Evolutionary conservation across 2,329 filamentous ascomycete species (phyloP).

Genomic region (Xylariaceae sp.): DNA sequence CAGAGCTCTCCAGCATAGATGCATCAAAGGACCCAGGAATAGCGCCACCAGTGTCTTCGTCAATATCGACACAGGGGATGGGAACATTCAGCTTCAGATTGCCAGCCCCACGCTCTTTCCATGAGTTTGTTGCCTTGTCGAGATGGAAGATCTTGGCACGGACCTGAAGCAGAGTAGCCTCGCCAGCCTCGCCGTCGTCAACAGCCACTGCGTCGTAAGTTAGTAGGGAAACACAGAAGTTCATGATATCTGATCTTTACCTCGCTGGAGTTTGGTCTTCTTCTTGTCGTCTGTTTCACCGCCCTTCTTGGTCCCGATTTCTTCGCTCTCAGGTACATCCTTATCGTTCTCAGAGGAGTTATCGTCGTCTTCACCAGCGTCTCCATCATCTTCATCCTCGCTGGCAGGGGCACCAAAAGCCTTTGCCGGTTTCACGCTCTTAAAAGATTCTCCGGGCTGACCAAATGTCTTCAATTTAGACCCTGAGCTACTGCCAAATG

Average conservation of each 20-base stretch:
- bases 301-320: constrained; percentile 37
- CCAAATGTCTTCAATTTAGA: constrained; percentile 67
- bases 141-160: constrained; percentile 85
- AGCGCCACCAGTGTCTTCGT: constrained; percentile 46
- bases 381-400: constrained; percentile 41
- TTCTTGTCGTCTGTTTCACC: constrained; percentile 50
- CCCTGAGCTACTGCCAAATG: constrained; percentile 36
- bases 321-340: constrained; percentile 36
- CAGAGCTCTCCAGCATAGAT: constrained; percentile 48
- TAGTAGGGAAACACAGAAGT: constrained; percentile 21
- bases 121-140: constrained; percentile 64
- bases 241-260: constrained; percentile 46
- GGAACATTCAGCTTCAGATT: constrained; percentile 81
- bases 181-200: constrained; percentile 84
- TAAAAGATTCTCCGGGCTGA: constrained; percentile 53
- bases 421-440: constrained; percentile 61
- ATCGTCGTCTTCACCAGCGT: constrained; percentile 39
- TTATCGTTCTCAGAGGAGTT: constrained; percentile 37
- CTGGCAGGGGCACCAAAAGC: constrained; percentile 76
- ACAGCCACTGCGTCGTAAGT: constrained; percentile 53
- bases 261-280: constrained; percentile 64
- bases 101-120: constrained; percentile 87
- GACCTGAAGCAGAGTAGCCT: constrained; percentile 70
- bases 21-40: constrained; percentile 55
- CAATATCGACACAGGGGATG: constrained; percentile 53